These are phyloP conservation scores for Picea mariana DNA, from an alignment of 83 land plant genomes.

Conservation along the genomic window DNA sequence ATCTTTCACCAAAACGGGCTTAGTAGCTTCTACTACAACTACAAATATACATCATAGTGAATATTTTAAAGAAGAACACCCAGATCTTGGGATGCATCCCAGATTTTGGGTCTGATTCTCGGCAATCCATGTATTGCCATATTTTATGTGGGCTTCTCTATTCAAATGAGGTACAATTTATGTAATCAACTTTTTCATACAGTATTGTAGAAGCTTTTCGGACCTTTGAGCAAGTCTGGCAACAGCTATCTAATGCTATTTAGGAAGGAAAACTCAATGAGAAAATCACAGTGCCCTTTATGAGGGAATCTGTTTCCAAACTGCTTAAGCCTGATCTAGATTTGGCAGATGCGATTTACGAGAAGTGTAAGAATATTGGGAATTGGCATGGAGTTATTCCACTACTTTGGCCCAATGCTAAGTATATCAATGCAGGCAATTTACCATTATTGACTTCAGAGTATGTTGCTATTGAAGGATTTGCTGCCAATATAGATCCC, in stretches of 20 bases:
- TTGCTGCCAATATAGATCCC: slow-evolving; percentile 69
- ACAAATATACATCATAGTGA: slow-evolving; percentile 49
- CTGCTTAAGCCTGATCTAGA: slow-evolving; percentile 50
- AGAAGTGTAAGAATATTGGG: slow-evolving; percentile 34
- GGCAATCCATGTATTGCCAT: slow-evolving; percentile 60
- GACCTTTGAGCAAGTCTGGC: slow-evolving; percentile 44
- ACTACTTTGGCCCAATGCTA: slow-evolving; percentile 63
- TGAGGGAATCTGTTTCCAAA: slow-evolving; percentile 47
- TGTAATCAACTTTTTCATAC: slow-evolving; percentile 35
- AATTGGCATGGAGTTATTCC: slow-evolving; percentile 66
- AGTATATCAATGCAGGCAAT: slow-evolving; percentile 26
- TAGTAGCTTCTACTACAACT: slow-evolving; percentile 22
- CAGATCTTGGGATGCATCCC: slow-evolving; percentile 55
- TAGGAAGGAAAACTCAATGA: slow-evolving; percentile 31
- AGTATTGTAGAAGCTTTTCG: slow-evolving; percentile 49
- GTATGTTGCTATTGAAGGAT: slow-evolving; percentile 68
- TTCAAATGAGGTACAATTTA: slow-evolving; percentile 53
- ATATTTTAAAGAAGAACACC: slow-evolving; percentile 36
- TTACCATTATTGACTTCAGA: slow-evolving; percentile 48
- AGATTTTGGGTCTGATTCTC: slow-evolving; percentile 28
- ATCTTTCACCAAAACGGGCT: slow-evolving; percentile 30
- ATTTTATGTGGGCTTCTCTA: slow-evolving; percentile 64
- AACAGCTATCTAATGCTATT: slow-evolving; percentile 39
- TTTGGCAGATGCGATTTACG: slow-evolving; percentile 40
- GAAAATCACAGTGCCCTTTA: slow-evolving; percentile 38